Base-by-base conservation (phyloP, 306 rosid species). In the Lathyrus aphaca region DNA sequence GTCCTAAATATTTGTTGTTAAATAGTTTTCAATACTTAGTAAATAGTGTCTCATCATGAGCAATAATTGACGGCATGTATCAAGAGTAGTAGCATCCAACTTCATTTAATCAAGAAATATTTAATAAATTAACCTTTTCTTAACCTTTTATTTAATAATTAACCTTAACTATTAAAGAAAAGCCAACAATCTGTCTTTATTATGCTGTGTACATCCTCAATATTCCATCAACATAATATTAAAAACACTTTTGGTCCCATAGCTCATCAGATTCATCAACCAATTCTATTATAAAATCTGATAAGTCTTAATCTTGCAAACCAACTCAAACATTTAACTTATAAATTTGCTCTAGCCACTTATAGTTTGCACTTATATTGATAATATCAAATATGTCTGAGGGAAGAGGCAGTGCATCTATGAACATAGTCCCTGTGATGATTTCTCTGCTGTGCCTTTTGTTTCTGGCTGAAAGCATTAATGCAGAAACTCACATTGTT, bases 371-470 rank as follows among this genome's bases (percentile, higher is more conserved):
- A 60, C 27, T 10, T 5, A 60, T 23, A 59, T 3, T 13, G 18
- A 40, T 16, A 46, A 48, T 49, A 49, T 17, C 55, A 49, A 54
- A 25, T 27, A 77, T 80, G 88, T 46, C 71, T 48, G 8, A 25
- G 87, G 96, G 95, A 88, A 90, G 96, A 77, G 86, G 87, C 86
- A 77, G 87, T 88, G 95, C 89, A 63, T 46, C 54, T 72, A 55
- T 17, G 27, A 73, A 38, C 49, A 56, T 29, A 35, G 66, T 74
- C 54, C 44, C 73, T n/a, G 39, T 57, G 57, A 45, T 57, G 61
- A 48, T 73, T 38, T 37, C 81, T 9, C 56, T 84, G 3, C 32
- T 83, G 1, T 80, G 77, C 59, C 10, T 86, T 65, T 25, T 81
- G 72, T 58, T 71, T 73, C 72, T 74, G n/a, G 16, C 80, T 43